Evolutionary conservation across 192 early-diverging fungal species (phyloP), one percentile per base, ranked within the genome.

Genomic region (Coemansia sp.): DNA sequence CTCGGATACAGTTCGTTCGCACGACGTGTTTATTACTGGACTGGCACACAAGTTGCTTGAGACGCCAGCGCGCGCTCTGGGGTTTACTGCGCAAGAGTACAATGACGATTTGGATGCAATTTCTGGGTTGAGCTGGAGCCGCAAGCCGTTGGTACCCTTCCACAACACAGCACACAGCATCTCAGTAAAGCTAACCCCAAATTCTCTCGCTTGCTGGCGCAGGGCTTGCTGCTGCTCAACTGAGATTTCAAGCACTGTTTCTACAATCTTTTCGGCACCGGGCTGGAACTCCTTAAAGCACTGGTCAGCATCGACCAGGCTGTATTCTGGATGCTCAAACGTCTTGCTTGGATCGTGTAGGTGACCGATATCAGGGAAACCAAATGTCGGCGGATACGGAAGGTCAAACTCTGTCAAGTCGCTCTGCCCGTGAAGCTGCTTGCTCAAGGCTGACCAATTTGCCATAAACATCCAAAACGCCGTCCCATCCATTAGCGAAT

Each of bases 391-490:
- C n/a, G 69, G 72, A 27, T 61, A 62, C 3, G 78, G 78, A 2
- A 80, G 57, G 1, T 24, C 11, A n/a, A 56, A 58, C 0, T 45
- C 59, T 6, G 37, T 49, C 0, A 21, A 15, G 5, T 21, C 38
- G 21, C n/a, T 2, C 2, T 59, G 19, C 1, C 10, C 59, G 3
- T 32, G n/a, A 21, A 71, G 59, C 3, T 63, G 62, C 15, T 59
- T 57, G 72, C 69, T 62, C 17, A 80, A 19, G 17, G 57, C 49
- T 0, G 78, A 68, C 78, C 78, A 80, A 63, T 80, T 80, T 56
- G 62, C 61, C 69, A 80, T 69, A 37, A 80, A 80, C 15, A 39
- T 57, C 78, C 78, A 80, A 35, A 80, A 75, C 9, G 78, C 58
- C 7, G 72, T 62, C 5, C 78, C 78, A 50, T 80, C 78, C 68